Evolutionary conservation across 768 basidiomycete species (phyloP).

Genomic region (Kwoniella dejecticola): DNA sequence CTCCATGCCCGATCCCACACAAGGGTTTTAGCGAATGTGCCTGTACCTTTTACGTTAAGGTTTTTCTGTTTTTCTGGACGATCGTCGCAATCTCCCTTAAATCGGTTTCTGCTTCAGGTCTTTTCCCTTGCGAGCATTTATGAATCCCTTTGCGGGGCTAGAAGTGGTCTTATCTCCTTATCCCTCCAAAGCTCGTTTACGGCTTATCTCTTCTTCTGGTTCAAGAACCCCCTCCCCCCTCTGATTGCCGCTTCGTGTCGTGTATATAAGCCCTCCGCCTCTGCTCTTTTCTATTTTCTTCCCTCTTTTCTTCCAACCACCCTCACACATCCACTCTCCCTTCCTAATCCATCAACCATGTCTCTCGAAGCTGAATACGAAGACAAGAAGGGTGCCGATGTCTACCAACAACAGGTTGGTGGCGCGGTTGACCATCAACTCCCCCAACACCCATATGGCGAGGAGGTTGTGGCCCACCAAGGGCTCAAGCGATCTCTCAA

Average conservation of each 20-base stretch:
- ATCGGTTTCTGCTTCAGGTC: neutral
- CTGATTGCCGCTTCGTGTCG: neutral
- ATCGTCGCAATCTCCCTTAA: conserved; percentile 3
- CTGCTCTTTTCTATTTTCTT: neutral
- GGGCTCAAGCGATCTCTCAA: conserved; percentile 34
- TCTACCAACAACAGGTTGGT: conserved; percentile 15
- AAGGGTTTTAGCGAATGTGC: neutral
- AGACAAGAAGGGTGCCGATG: conserved; percentile 21
- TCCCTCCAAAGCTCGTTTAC: conserved; percentile 4
- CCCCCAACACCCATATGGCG: neutral
- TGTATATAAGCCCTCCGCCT: neutral
- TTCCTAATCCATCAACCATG: conserved; percentile 3
- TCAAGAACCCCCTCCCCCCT: conserved; percentile 3
- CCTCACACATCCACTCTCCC: neutral
- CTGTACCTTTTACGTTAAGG: conserved; percentile 1
- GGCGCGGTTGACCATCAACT: conserved; percentile 8
- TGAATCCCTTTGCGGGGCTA: conserved; percentile 6
- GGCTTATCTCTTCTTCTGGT: conserved; percentile 7
- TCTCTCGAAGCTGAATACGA: conserved; percentile 21
- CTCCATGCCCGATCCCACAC: neutral
- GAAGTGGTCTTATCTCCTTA: conserved; percentile 8
- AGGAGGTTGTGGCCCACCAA: conserved; percentile 1
- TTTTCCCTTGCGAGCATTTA: neutral
- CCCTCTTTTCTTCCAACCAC: neutral
- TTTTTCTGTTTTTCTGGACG: neutral